These are phyloP conservation scores for Cystobasidium onofrii DNA, from an alignment of 768 basidiomycete genomes.

Conservation along the genomic window DNA sequence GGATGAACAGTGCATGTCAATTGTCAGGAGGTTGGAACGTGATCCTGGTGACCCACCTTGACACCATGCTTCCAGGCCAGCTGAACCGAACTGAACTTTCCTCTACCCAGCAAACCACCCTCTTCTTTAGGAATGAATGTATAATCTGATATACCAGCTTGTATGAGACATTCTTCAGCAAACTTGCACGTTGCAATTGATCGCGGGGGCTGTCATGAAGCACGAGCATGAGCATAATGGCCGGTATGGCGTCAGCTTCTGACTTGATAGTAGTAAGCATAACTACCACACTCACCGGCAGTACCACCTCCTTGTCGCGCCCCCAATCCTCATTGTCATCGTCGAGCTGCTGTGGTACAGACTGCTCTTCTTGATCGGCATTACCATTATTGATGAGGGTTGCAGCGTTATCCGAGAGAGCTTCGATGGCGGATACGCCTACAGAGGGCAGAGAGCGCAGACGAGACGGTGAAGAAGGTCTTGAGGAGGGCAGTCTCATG, in stretches of 20 bases:
- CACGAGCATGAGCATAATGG: too few species aligned
- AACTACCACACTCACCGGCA: neutral
- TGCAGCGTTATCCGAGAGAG: neutral
- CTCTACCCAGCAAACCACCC: constrained; percentile 45
- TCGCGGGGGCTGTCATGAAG: neutral
- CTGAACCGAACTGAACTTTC: constrained; percentile 49
- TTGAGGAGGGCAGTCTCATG: neutral
- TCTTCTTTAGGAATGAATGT: constrained; percentile 30
- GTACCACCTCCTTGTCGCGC: neutral
- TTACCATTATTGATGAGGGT: neutral
- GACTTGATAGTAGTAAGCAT: neutral
- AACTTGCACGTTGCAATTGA: neutral
- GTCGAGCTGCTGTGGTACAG: neutral
- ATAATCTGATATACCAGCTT: constrained; percentile 32
- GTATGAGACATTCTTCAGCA: constrained; percentile 27
- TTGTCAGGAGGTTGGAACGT: too few species aligned
- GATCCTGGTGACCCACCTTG: constrained; percentile 46
- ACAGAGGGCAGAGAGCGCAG: constrained; percentile 13
- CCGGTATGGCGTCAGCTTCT: neutral
- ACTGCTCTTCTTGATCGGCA: neutral
- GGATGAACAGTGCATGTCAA: too few species aligned
- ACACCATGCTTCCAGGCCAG: constrained; percentile 45
- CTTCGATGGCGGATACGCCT: constrained; percentile 1
- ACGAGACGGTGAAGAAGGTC: constrained; percentile 10
- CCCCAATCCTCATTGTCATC: too few species aligned